Evolutionary conservation across 1,284 basidiomycete genomes (phyloP).

Genomic region (Phlebopus sp.): DNA sequence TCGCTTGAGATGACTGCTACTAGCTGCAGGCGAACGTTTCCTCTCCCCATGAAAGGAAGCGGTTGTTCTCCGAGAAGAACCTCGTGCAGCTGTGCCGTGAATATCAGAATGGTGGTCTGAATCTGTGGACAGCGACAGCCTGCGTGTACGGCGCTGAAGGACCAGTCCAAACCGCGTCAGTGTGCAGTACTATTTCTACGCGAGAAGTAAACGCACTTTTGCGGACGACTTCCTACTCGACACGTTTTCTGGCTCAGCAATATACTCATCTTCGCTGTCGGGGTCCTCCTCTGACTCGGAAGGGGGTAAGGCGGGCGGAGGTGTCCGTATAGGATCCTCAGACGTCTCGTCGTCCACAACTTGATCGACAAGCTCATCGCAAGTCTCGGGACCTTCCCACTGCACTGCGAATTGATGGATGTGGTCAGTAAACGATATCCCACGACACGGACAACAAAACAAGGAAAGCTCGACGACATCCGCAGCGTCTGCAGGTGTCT

Average conservation of each 20-base stretch:
- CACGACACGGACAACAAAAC: slow-evolving; percentile 14
- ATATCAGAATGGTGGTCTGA: slow-evolving; percentile 42
- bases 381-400: slow-evolving; percentile 63
- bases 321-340: slow-evolving; percentile 18
- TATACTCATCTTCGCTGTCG: slow-evolving; percentile 68
- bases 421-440: slow-evolving; percentile 25
- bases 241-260: slow-evolving; percentile 42
- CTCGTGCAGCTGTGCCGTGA: slow-evolving; percentile 7
- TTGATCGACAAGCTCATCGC: slow-evolving; percentile 39
- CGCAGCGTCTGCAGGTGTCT: background rate
- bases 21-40: slow-evolving; percentile 20
- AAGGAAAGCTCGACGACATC: slow-evolving; percentile 8
- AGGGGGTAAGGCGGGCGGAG: slow-evolving; percentile 30
- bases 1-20: slow-evolving; percentile 37
- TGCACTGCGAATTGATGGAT: slow-evolving; percentile 47
- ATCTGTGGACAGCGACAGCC: slow-evolving; percentile 40
- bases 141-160: slow-evolving; percentile 38
- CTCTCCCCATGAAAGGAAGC: slow-evolving; percentile 18
- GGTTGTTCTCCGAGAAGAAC: slow-evolving; percentile 21
- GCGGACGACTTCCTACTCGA: slow-evolving; percentile 28
- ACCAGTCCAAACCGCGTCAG: slow-evolving; percentile 11
- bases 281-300: slow-evolving; percentile 53
- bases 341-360: slow-evolving; percentile 22
- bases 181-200: slow-evolving; percentile 4
- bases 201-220: slow-evolving; percentile 43